Evolutionary conservation across 1,139 yeast species (phyloP), one percentile per base, ranked within the genome.

Genomic region (Candida gigantensis): DNA sequence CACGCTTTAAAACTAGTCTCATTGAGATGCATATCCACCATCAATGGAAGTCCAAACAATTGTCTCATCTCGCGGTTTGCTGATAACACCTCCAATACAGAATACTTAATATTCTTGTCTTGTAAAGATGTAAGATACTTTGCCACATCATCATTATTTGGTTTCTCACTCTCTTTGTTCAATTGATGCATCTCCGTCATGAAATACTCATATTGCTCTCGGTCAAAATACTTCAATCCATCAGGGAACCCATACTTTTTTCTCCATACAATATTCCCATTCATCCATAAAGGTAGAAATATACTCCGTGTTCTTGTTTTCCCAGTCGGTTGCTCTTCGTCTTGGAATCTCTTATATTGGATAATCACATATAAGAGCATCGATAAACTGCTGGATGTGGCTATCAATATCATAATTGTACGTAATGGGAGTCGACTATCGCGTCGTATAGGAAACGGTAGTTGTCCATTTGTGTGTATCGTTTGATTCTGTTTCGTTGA

Each of bases 271-370:
- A 55, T 50, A 41, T 64, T 58, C 31, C 46, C 18, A 37, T 63
- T 55, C 30, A 63, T 16, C 70, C 70, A 64, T 12, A 65, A 41
- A 0, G 72, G 72, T 10, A 64, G 56, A 57, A 32, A 48, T 21
- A 62, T 47, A 15, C 44, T 39, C 28, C 45, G 30, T 25, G 28
- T 37, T 13, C 35, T 34, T 6, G n/a, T 27, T 26, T 30, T 36
- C 6, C 35, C 25, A 13, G 16, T 25, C 9, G 27, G 34, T 12
- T 19, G 24, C 10, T 32, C 37, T 7, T 47, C 51, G 6, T 45
- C 46, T 4, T 43, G 42, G 42, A 50, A 52, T 26, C 45, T 49
- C 24, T 43, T 26, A n/a, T 51, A 34, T 40, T 62, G 62, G 7
- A 51, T 34, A 3, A 50, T 30, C 13, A 55, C 57, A 38, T 61